Conservation (phyloP, 1,284 basidiomycete species). For the Gomphus bonarii region DNA sequence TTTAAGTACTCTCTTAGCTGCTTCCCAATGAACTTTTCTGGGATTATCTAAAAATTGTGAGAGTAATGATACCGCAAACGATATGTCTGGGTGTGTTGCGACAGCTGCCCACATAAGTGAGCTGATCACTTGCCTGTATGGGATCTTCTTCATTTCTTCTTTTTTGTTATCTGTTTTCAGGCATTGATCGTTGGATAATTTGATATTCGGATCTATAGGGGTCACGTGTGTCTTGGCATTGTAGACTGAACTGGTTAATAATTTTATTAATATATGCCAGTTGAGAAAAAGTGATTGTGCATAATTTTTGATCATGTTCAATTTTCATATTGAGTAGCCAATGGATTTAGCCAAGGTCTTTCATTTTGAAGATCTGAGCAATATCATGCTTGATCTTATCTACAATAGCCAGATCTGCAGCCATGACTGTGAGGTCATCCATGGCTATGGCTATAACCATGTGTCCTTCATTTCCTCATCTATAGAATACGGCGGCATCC, state of each 20-base stretch:
- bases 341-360: too few species aligned
- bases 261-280: too few species aligned
- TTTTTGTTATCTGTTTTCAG: not conserved
- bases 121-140: constrained; percentile 16
- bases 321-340: too few species aligned
- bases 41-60: not conserved
- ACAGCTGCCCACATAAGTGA: constrained; percentile 22
- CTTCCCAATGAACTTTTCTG: too few species aligned
- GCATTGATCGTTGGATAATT: constrained; percentile 12
- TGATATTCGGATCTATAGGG: constrained; percentile 20
- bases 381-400: too few species aligned
- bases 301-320: too few species aligned
- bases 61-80: not conserved
- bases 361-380: too few species aligned
- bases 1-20: too few species aligned
- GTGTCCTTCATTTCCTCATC: not conserved
- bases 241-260: too few species aligned
- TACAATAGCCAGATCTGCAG: not conserved
- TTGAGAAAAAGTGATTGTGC: too few species aligned
- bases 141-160: not conserved
- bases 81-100: constrained; percentile 5
- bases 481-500: constrained; percentile 19
- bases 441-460: constrained; percentile 17
- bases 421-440: constrained; percentile 16
- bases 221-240: constrained; percentile 20